Base-by-base conservation (phyloP, 2,329 filamentous ascomycete genomes). In the Claviceps pusilla region DNA sequence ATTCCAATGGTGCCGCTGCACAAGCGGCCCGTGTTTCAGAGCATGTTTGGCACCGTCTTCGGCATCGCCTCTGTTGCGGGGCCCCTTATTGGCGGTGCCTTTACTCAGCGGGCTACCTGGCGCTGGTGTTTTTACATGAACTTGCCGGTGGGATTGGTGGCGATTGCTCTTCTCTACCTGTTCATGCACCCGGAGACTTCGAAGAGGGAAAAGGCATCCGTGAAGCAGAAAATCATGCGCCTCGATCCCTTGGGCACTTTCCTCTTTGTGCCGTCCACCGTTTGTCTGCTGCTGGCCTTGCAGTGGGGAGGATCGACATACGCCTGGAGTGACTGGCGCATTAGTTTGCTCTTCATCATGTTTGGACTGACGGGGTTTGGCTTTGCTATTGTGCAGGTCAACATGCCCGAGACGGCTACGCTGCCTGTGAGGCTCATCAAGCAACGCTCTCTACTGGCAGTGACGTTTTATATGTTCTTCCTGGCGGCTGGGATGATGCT, bases 291-390 rank as follows among this genome's bases (percentile, higher is more conserved):
- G 9, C 69, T 82, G 4, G 78, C 76, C 7, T 67, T 82, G 42
- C 74, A 81, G 59, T 81, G 76, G 73, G 79, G 77, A 14, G 79
- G 79, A 9, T 67, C 72, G 43, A 63, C 72, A 29, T 74, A 76
- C 54, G 51, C 77, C 4, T 82, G 78, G 78, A 68, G 63, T 55
- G 71, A 68, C 64, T 64, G 70, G 12, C 68, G 65, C 29, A 69
- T 79, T 51, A 74, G 80, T 42, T 76, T 74, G 1, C 65, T 80
- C 24, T 73, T 81, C 53, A 68, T 73, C 9, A 73, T 75, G 4
- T 72, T 71, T n/a, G 75, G 63, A 1, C 62, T 69, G 24, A 71
- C 79, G 63, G 54, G 63, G 54, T 58, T 74, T n/a, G 39, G 5
- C 33, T 83, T 83, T 57, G 58, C 75, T 43, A 69, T 62, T 51